Evolutionary conservation across 345 rosid genomes (phyloP).

Genomic region (Acer saccharum): DNA sequence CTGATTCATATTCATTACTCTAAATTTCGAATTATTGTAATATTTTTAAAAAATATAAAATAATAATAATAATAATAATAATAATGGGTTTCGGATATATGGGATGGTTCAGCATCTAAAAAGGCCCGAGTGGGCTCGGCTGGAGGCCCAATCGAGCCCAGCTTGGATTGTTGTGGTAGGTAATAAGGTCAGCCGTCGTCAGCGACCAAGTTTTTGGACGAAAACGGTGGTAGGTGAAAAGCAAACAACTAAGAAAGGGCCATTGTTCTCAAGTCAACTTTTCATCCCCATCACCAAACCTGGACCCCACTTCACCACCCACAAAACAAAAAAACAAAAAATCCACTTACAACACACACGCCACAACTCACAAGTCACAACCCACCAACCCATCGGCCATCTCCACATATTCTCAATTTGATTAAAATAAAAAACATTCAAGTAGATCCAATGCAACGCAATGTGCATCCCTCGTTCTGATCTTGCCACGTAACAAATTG

Average conservation of each 20-base stretch:
- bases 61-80: no score
- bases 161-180: slow-evolving; percentile 7
- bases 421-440: no score
- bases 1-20: no score
- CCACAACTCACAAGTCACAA: no score
- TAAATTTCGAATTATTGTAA: no score
- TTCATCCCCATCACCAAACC: not conserved
- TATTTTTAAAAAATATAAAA: no score
- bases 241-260: not conserved
- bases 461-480: not conserved
- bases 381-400: slow-evolving; percentile 21
- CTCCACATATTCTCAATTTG: no score
- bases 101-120: no score
- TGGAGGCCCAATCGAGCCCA: not conserved
- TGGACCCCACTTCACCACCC: slow-evolving; percentile 23
- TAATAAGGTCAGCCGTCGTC: slow-evolving; percentile 14
- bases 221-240: slow-evolving; percentile 5
- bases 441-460: not conserved
- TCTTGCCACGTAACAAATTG: not conserved
- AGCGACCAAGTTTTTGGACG: not conserved
- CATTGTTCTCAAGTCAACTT: not conserved
- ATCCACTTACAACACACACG: not conserved
- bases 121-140: no score
- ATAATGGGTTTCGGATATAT: no score
- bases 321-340: not conserved